Evolutionary conservation across 2,329 filamentous ascomycete species (phyloP).

Genomic region (Trichophyton rubrum): DNA sequence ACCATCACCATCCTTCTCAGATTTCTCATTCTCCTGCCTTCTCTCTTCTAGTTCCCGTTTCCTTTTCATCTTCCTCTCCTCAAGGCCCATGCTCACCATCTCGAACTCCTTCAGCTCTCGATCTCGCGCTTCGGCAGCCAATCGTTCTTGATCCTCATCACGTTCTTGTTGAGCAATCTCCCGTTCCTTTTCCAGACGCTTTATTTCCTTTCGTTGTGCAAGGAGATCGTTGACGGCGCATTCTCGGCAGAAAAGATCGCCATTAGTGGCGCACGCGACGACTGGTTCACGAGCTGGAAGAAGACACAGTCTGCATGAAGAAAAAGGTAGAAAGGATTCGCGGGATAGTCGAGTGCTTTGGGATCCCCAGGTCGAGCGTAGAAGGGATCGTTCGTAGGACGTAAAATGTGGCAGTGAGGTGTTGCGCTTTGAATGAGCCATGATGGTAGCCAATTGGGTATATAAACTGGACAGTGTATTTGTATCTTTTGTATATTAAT

Average conservation of each 20-base stretch:
- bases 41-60: slow-evolving; percentile 17
- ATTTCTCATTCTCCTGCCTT: slow-evolving; percentile 8
- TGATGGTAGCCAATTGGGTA: slow-evolving; percentile 13
- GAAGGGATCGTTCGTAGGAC: slow-evolving; percentile 70
- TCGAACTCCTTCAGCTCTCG: slow-evolving; percentile 74
- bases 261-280: slow-evolving; percentile 62
- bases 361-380: slow-evolving; percentile 70
- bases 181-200: slow-evolving; percentile 57
- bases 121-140: slow-evolving; percentile 57
- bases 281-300: slow-evolving; percentile 70
- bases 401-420: slow-evolving; percentile 91
- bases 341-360: slow-evolving; percentile 73
- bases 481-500: background rate
- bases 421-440: slow-evolving; percentile 60
- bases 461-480: background rate
- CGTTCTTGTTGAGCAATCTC: slow-evolving; percentile 51
- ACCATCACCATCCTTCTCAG: slow-evolving; percentile 24
- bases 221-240: slow-evolving; percentile 87
- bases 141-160: slow-evolving; percentile 45
- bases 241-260: slow-evolving; percentile 90
- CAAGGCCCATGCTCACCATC: slow-evolving; percentile 59
- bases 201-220: slow-evolving; percentile 81
- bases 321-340: slow-evolving; percentile 87
- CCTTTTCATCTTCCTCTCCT: slow-evolving; percentile 21
- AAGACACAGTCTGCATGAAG: slow-evolving; percentile 77